Evolutionary conservation across 164 flowering plant species (phyloP).

Genomic region (Taxillus chinensis): DNA sequence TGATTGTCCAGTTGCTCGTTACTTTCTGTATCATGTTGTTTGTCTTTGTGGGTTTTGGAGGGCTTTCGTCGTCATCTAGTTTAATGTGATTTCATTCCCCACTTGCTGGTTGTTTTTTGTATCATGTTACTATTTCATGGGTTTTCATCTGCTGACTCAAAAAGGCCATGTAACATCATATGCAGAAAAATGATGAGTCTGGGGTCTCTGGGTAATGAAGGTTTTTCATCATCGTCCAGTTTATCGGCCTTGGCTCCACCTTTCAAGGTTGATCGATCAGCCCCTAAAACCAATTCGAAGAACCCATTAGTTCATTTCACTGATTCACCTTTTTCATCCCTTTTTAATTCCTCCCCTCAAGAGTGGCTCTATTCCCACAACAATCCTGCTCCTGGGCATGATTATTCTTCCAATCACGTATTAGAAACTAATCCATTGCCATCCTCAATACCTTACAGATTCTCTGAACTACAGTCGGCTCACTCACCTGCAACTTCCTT

Average conservation of each 20-base stretch:
- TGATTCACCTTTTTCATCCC: background rate
- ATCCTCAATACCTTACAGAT: conserved; percentile 8
- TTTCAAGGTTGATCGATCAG: conserved; percentile 33
- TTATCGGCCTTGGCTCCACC: conserved; percentile 50
- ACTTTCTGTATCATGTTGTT: no score
- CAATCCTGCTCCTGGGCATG: conserved; percentile 9
- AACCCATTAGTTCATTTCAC: conserved; percentile 9
- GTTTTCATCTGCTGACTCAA: conserved; percentile 14
- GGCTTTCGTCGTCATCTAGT: no score
- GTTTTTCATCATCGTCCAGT: conserved; percentile 28
- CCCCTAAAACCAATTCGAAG: conserved; percentile 12
- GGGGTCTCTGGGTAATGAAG: conserved; percentile 24
- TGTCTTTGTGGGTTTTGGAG: no score
- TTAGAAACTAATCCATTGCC: conserved; percentile 7
- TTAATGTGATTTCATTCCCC: no score
- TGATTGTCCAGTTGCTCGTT: no score
- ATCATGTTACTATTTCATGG: conserved; percentile 4
- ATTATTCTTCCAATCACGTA: conserved; percentile 5
- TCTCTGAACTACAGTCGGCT: conserved; percentile 3
- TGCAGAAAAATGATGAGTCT: conserved; percentile 23
- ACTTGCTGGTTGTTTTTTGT: background rate
- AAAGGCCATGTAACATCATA: background rate
- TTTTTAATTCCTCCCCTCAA: conserved; percentile 12
- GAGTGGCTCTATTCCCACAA: conserved; percentile 21
- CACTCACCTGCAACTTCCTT: conserved; percentile 7